Base-by-base conservation (phyloP, 805 yeast genomes). In the Yarrowia alimentaria region DNA sequence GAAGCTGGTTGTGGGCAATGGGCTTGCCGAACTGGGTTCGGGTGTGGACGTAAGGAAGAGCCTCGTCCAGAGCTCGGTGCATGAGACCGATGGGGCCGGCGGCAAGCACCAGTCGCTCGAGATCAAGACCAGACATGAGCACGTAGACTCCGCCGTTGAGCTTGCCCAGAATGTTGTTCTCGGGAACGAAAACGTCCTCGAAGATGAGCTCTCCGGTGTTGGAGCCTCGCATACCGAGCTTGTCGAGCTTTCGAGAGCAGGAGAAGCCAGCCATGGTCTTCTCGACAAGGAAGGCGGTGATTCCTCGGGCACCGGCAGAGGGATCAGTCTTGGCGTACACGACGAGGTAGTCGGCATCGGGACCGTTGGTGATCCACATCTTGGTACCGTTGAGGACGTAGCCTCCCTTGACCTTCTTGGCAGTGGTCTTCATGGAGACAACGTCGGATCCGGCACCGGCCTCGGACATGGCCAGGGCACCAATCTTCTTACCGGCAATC, bases 281-380 rank as follows among this genome's bases (percentile, higher is more conserved):
- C 52, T 63, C 66, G 19, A 63, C 59, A 34, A 63, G 59, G 52
- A 63, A 63, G 6, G 66, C 60, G 10, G 64, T 62, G 52, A 63
- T 63, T 8, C 66, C 66, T 40, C 56, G 60, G 31, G 64, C 56
- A 2, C 64, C 64, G 6, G 63, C 63, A 11, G 53, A 37, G 2
- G 63, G 64, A 22, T 61, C 63, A 2, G 66, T 63, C 54, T 63
- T 63, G 22, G 66, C 66, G 47, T 63, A 63, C 16, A 63, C 65
- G 2, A 63, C 64, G 17, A 63, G 45, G 14, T 55, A 52, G 48
- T 62, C 62, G n/a, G 65, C 64, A 37, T 63, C 65, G 2, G 66
- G 66, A 5, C 66, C 66, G 51, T 63, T 63, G 43, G 66, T 63
- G 57, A 63, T 63, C 66, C 66, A 63, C 60, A 63, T 58, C 53